Evolutionary conservation across 345 rosid genomes (phyloP).

Genomic region (Dipteronia dyeriana): DNA sequence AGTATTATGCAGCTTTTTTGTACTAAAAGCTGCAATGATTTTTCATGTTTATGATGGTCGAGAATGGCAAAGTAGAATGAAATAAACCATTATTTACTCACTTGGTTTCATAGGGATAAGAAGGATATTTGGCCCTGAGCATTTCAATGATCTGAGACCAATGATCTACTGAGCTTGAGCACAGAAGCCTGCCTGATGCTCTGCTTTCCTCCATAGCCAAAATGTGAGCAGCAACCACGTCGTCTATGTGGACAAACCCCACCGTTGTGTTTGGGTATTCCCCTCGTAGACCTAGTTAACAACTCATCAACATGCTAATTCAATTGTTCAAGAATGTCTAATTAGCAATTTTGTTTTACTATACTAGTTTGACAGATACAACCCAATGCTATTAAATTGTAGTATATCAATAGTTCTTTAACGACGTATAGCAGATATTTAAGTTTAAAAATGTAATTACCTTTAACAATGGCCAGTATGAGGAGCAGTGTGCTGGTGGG

Average conservation of each 20-base stretch:
- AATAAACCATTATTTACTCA: slow-evolving; percentile 26
- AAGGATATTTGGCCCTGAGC: slow-evolving; percentile 70
- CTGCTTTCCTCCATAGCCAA: slow-evolving; percentile 74
- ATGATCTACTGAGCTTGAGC: slow-evolving; percentile 75
- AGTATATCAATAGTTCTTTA: not conserved
- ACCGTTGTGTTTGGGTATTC: slow-evolving; percentile 71
- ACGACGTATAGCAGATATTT: too few relatives aligned
- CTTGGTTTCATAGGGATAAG: slow-evolving; percentile 65
- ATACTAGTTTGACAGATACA: too few relatives aligned
- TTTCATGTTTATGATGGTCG: not conserved
- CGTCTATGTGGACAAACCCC: slow-evolving; percentile 87
- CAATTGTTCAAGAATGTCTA: not conserved
- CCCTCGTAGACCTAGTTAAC: slow-evolving; percentile 45
- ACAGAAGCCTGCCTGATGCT: slow-evolving; percentile 74
- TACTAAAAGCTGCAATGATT: too few relatives aligned
- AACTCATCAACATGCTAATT: not conserved
- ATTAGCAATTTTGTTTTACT: too few relatives aligned
- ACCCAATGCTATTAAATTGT: not conserved
- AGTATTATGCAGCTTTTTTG: too few relatives aligned
- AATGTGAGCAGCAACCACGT: slow-evolving; percentile 70
- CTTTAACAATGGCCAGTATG: slow-evolving; percentile 57
- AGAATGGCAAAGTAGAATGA: not conserved
- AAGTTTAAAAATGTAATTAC: slow-evolving; percentile 23
- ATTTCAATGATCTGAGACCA: slow-evolving; percentile 74
- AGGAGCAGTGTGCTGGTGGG: slow-evolving; percentile 74